Evolutionary conservation across 2,329 filamentous ascomycete genomes (phyloP).

Genomic region (Aspergillus calidoustus): DNA sequence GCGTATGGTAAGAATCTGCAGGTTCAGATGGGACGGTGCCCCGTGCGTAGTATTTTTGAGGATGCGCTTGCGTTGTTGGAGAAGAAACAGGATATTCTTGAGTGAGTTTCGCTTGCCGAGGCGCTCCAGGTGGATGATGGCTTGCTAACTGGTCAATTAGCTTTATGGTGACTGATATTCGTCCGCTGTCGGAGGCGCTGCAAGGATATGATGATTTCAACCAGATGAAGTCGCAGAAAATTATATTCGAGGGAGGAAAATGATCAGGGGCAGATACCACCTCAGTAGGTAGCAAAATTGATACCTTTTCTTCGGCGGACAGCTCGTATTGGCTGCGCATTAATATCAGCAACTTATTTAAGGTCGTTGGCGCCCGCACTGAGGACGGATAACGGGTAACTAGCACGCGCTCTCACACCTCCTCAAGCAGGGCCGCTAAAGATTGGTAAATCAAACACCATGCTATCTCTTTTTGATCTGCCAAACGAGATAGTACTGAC

Average conservation of each 20-base stretch:
- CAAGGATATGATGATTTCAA: constrained; percentile 70
- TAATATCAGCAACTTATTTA: neutral
- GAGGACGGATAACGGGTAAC: too few species aligned
- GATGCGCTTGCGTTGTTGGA: constrained; percentile 66
- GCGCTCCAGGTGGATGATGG: neutral
- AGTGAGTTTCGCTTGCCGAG: constrained; percentile 51
- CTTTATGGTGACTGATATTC: constrained; percentile 75
- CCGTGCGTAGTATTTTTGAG: constrained; percentile 65
- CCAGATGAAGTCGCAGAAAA: constrained; percentile 71
- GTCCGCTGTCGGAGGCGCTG: constrained; percentile 67
- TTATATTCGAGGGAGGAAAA: constrained; percentile 61
- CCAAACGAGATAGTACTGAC: neutral
- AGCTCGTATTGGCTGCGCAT: neutral
- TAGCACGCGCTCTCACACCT: too few species aligned
- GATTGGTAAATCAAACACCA: neutral
- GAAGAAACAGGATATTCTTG: constrained; percentile 66
- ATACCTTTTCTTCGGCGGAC: neutral
- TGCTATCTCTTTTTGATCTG: neutral
- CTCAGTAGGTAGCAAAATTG: neutral
- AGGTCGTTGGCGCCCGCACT: neutral
- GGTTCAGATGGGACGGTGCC: constrained; percentile 75
- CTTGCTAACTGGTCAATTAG: constrained; percentile 45
- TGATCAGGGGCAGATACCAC: too few species aligned
- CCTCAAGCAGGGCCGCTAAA: too few species aligned
- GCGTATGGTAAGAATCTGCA: constrained; percentile 70